Evolutionary conservation across 306 rosid genomes (phyloP), one percentile per base, ranked within the genome.

Genomic region (Dalbergia oliveri): DNA sequence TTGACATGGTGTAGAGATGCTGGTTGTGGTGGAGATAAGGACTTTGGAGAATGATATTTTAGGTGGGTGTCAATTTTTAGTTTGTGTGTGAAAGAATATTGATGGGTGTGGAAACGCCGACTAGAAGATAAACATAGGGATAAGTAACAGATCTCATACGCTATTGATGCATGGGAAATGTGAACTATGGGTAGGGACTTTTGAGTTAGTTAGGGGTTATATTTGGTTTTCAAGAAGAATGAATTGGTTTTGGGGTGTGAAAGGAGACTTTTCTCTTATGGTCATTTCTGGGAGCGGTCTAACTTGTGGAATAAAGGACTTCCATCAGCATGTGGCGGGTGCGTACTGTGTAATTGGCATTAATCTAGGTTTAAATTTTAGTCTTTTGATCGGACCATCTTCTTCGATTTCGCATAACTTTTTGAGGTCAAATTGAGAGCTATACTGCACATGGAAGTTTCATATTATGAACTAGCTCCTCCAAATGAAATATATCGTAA

Each of bases 141-240:
- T 8, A 13, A 31, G 19, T 41, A 64, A 70, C 45, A 63, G 79
- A 18, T 78, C 79, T 84, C 6, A 67, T 60, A 79, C 83, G 86
- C 83, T 84, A 76, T 19, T 45, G 80, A 86, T 84, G 88, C 88
- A 85, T 84, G 92, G 75, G 67, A 66, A 83, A 53, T 79, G 66
- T 51, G 70, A 82, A 76, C 53, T 44, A 79, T 59, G 65, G 51
- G 85, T 16, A 66, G 74, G 69, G 21, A 15, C 69, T 66, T 82
- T 49, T 23, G 43, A 65, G 43, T n/a, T 73, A 26, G 31, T 26
- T 26, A 26, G 35, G 16, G 57, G 50, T 3, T 45, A 65, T 14
- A 41, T 62, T 11, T 64, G 44, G 54, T 62, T 61, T 61, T 66
- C 39, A 10, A 7, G 31, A 11, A 23, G 14, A 13, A 1, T 13